Base-by-base conservation (phyloP, 345 rosid genomes). In the Mangifera indica region DNA sequence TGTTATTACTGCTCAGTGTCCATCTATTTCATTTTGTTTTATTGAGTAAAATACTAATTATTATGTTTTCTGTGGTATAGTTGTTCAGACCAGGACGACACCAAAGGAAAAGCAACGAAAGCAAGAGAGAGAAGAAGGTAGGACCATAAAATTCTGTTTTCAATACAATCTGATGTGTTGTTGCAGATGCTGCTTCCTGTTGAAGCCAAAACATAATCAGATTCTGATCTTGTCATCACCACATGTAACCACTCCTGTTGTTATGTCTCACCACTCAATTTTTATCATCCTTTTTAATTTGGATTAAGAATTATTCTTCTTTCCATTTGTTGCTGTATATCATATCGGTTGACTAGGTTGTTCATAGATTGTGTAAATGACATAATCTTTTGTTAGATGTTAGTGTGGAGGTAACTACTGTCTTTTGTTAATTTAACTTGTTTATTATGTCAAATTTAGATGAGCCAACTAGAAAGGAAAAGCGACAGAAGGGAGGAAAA, bases 401-500 rank as follows among this genome's bases (percentile, higher is more conserved):
- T 55, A 46, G 22, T 29, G 40, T 7, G 13, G 62, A 46, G 32
- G 4, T 61, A 49, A 48, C 22, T 14, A 15, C 37, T 22, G 51
- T 12, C 42, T 58, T 46, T 60, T 10, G 48, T 46, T 13, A 70
- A n/a, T n/a, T 51, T 26, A 57, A 46, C 3, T 20, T 15, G 29
- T 60, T 45, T 64, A 58, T 24, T 7, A 0, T 63, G 71, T 59
- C 74, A 76, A 87, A 74, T 70, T 68, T 79, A 78, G 84, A 81
- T 52, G 92, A 86, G 14, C 68, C 74, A 56, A 57, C 77, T 68
- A 78, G 67, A 75, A 81, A 84, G 73, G 89, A 79, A 77, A 85
- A 87, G 66, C 76, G 75, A 73, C 86, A 77, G 72, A 85, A 84
- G 79, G 81, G 77, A 69, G 86, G 82, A 67, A 72, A 74, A 60